These are phyloP conservation scores for Beauveria brongniartii DNA, from an alignment of 2,329 filamentous ascomycete species.

Conservation along the genomic window DNA sequence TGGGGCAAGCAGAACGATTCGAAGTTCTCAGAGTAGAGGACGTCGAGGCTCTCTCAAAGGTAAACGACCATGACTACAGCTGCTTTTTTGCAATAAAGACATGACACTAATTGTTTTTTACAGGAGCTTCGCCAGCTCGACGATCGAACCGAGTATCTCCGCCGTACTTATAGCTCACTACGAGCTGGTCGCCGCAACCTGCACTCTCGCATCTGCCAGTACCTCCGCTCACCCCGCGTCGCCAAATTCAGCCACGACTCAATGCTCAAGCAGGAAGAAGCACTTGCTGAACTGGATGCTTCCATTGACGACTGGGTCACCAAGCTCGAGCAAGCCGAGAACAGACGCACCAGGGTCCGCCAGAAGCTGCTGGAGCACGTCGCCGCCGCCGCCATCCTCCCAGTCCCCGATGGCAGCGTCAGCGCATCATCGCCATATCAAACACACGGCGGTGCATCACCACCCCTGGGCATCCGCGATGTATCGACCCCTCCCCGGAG, in stretches of 20 bases:
- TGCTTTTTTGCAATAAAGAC: too few species aligned
- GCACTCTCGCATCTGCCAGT: slow-evolving; percentile 68
- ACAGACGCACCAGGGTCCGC: slow-evolving; percentile 63
- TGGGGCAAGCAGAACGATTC: slow-evolving; percentile 54
- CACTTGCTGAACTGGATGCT: slow-evolving; percentile 64
- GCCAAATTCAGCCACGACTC: slow-evolving; percentile 67
- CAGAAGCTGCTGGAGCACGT: slow-evolving; percentile 79
- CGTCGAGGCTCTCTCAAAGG: slow-evolving; percentile 57
- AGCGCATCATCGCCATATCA: slow-evolving; percentile 33
- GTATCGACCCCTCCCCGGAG: slow-evolving; percentile 52
- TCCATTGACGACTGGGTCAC: slow-evolving; percentile 75
- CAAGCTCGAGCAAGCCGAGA: slow-evolving; percentile 75
- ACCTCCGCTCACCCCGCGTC: slow-evolving; percentile 61
- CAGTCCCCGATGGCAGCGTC: slow-evolving; percentile 20
- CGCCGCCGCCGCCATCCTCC: slow-evolving; percentile 57
- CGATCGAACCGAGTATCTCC: slow-evolving; percentile 69
- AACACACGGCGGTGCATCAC: slow-evolving; percentile 30
- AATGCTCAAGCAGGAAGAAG: slow-evolving; percentile 73
- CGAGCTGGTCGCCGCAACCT: slow-evolving; percentile 69
- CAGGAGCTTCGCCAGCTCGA: slow-evolving; percentile 67
- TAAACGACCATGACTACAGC: slow-evolving; percentile 23
- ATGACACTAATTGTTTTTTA: neutral
- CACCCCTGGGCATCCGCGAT: slow-evolving; percentile 30
- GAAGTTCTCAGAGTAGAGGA: slow-evolving; percentile 56
- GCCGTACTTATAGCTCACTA: slow-evolving; percentile 67